Base-by-base conservation (phyloP, 305 asterid genomes). In the Ruellia speciosa region DNA sequence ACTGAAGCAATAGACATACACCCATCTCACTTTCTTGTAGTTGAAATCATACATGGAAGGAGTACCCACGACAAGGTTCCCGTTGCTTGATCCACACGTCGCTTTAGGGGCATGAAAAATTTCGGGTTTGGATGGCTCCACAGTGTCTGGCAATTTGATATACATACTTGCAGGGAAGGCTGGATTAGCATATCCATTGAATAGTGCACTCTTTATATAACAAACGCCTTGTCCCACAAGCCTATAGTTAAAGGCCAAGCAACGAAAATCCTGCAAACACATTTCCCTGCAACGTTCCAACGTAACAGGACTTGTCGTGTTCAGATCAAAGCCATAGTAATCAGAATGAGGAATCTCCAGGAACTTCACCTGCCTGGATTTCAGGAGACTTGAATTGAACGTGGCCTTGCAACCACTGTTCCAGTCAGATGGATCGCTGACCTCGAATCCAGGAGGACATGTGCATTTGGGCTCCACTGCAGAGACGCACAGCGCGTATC, bases 311-410 rank as follows among this genome's bases (percentile, higher is more conserved):
- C 0, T 0, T 0, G 64, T 70, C 0, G 31, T 7, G 15, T 71
- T 75, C 16, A 81, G 75, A 77, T 81, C 94, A 56, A 69, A 81
- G 14, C 90, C 93, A 31, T 70, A 81, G 69, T 52, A 86, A 72
- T 86, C 94, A 5, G 73, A 41, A 18, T 73, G 69, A 20, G 81
- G 81, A 52, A 83, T 41, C 58, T 66, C 78, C 65, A 83, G 6
- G 59, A 83, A 83, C n/a, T 72, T 69, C 18, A 79, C 81, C 3
- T 15, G 51, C 2, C n/a, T 50, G 0, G 78, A 64, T 28, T 54
- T 53, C 5, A 74, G 54, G 5, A 18, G 59, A 0, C 54, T 69
- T 16, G 8, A 40, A 40, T 75, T 55, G 68, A 86, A 83, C 1
- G 9, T 56, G 0, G 84, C 64, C 54, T 54, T 65, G 64, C 93